Base-by-base conservation (phyloP, 768 basidiomycete genomes). In the Rhodocollybia butyracea region DNA sequence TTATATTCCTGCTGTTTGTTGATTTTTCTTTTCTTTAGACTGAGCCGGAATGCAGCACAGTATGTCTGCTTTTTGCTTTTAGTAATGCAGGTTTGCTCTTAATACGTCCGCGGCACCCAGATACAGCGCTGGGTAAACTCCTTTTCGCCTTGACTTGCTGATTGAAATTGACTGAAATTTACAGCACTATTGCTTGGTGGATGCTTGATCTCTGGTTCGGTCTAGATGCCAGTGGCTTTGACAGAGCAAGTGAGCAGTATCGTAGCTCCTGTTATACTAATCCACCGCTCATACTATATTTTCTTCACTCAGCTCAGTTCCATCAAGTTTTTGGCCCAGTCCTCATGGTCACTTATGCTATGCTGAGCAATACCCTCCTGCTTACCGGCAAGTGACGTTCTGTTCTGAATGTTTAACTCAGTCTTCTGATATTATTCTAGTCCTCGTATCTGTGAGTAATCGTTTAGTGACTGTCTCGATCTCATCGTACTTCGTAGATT, bases 131-230 rank as follows among this genome's bases (percentile, higher is more conserved):
- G 71, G 77, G 78, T 80, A 59, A 54, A 66, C 54, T 46, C 7
- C 13, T 29, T n/a, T 19, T 10, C 3, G 2, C 41, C 15, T 38
- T 55, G 29, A 52, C 39, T 36, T n/a, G 12, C 13, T 38, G 6
- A 26, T 34, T 51, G 67, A 60, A 58, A 55, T 51, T 63, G 56
- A 1, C 6, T 15, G 11, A 27, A 12, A 10, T 3, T 5, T 38
- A 10, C 17, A 82, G 82, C 22, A 79, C 82, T 27, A 91, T 95
- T 52, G 85, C 88, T 0, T 97, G 93, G 94, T 96, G 93, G 92
- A 91, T 97, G 85, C 78, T 95, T 22, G 91, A 95, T 64, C 69
- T 94, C 10, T 92, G 84, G 82, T 98, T 98, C 64, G 96, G 96
- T n/a, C 79, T 98, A 5, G 96, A 98, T 69, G 92, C 94, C 0